phyloP scores from a whole-genome alignment of 306 rosid species.

The Dicorynia guianensis region DNA sequence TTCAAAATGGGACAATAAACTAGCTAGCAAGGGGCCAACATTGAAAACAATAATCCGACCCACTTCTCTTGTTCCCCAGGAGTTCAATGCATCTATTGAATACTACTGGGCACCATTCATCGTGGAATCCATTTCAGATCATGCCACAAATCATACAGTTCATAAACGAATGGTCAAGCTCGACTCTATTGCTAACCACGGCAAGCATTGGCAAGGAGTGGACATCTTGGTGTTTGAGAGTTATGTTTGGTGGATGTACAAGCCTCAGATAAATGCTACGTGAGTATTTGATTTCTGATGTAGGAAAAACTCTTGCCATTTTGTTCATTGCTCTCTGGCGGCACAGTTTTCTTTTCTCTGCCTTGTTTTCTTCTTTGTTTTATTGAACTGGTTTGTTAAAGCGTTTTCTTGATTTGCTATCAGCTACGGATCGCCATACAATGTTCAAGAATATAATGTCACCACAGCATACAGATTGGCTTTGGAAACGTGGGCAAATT shows the following conservation, averaged over 20 bases:
- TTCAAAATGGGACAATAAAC: no score
- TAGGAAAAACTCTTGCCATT: background rate
- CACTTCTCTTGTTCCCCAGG: conserved; percentile 43
- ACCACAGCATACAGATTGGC: conserved; percentile 85
- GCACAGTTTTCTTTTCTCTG: no score
- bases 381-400: conserved; percentile 13
- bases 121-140: conserved; percentile 90
- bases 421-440: conserved; percentile 68
- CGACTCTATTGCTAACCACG: conserved; percentile 78
- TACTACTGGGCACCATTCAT: conserved; percentile 96
- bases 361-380: background rate
- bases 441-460: conserved; percentile 77
- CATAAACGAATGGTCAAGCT: conserved; percentile 75
- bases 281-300: conserved; percentile 37
- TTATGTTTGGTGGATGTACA: conserved; percentile 92
- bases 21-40: no score
- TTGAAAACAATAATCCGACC: background rate
- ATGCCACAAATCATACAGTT: conserved; percentile 85
- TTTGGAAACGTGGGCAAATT: conserved; percentile 82
- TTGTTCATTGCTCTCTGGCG: background rate
- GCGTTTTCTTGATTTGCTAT: background rate
- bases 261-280: conserved; percentile 85
- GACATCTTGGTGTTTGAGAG: conserved; percentile 91
- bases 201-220: conserved; percentile 84
- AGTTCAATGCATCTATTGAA: conserved; percentile 79